Evolutionary conservation across 1,284 basidiomycete species (phyloP).

Genomic region (Apiotrichum mycotoxinovorans): DNA sequence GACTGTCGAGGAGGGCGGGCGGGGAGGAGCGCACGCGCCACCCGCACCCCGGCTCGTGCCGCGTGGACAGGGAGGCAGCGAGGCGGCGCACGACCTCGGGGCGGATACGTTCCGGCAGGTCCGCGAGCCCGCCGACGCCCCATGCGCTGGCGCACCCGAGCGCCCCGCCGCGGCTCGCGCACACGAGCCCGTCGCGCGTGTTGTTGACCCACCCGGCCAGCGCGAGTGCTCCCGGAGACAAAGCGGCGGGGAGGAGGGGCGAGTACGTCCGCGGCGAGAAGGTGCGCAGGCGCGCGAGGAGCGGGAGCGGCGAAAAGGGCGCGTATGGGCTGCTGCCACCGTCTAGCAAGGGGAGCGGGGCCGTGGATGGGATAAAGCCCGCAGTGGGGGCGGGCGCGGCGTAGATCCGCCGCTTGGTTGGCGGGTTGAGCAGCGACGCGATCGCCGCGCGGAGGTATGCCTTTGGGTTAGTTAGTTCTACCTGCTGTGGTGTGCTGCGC

Average conservation of each 20-base stretch:
- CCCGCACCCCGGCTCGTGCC: slow-evolving; percentile 29
- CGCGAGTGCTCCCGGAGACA: slow-evolving; percentile 24
- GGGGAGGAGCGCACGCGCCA: slow-evolving; percentile 24
- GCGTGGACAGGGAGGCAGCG: slow-evolving; percentile 10
- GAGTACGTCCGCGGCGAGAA: slow-evolving; percentile 24
- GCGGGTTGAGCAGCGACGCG: slow-evolving; percentile 3
- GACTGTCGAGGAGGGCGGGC: slow-evolving; percentile 12
- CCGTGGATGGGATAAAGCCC: slow-evolving; percentile 25
- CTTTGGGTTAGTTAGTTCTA: background rate
- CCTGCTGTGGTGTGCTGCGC: no score
- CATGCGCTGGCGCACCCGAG: slow-evolving; percentile 6
- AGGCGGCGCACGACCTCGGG: slow-evolving; percentile 30
- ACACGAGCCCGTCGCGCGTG: slow-evolving; percentile 22
- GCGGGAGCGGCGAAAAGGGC: slow-evolving; percentile 36
- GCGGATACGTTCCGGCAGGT: slow-evolving; percentile 3
- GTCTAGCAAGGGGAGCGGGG: slow-evolving; percentile 19
- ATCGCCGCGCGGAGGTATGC: slow-evolving; percentile 7
- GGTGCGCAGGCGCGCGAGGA: slow-evolving; percentile 36
- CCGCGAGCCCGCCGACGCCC: slow-evolving; percentile 14
- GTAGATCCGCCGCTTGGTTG: slow-evolving; percentile 4
- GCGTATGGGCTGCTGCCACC: slow-evolving; percentile 18
- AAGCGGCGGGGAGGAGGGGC: slow-evolving; percentile 6
- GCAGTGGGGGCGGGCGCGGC: background rate
- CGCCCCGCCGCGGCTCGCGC: slow-evolving; percentile 24
- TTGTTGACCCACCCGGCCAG: slow-evolving; percentile 33